Evolutionary conservation across 306 rosid genomes (phyloP).

Genomic region (Alnus rubra): DNA sequence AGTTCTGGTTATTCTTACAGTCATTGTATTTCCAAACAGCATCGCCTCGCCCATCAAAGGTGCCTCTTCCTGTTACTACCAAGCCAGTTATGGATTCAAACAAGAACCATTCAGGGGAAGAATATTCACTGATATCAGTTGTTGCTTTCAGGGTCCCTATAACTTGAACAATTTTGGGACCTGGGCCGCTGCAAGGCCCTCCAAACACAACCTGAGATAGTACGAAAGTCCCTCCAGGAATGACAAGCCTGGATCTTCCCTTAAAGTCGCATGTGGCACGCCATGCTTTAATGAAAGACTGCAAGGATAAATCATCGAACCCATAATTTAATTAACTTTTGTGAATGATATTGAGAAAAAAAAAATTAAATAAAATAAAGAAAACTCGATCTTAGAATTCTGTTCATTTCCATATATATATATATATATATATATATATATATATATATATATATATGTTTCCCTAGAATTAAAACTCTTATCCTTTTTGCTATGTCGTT

Average conservation of each 20-base stretch:
- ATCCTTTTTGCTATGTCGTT: too few species aligned
- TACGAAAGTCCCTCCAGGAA: conserved; percentile 59
- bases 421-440: too few species aligned
- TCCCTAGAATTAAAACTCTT: too few species aligned
- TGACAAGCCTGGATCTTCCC: conserved; percentile 40
- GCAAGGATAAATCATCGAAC: conserved; percentile 15
- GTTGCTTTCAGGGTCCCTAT: conserved; percentile 54
- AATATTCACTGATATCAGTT: conserved; percentile 44
- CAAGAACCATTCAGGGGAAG: conserved; percentile 52
- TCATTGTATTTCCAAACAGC: conserved; percentile 43
- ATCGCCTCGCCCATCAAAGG: conserved; percentile 69
- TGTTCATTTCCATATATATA: too few species aligned
- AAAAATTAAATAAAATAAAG: too few species aligned
- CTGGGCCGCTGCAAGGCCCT: conserved; percentile 61
- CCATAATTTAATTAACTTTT: neutral
- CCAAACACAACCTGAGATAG: conserved; percentile 46
- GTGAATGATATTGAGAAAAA: neutral
- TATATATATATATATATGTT: too few species aligned
- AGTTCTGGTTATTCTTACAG: conserved; percentile 30
- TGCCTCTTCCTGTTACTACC: conserved; percentile 61
- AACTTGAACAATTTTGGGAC: conserved; percentile 57
- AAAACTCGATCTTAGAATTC: too few species aligned
- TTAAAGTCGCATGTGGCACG: conserved; percentile 43
- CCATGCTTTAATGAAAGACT: conserved; percentile 76
- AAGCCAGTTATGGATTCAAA: conserved; percentile 52